Percentiles rank a stretch among this genome's conserved stretches.
Evolutionary conservation across 805 yeast genomes (phyloP).

Genomic region (Kregervanrija pseudodelftensis): DNA sequence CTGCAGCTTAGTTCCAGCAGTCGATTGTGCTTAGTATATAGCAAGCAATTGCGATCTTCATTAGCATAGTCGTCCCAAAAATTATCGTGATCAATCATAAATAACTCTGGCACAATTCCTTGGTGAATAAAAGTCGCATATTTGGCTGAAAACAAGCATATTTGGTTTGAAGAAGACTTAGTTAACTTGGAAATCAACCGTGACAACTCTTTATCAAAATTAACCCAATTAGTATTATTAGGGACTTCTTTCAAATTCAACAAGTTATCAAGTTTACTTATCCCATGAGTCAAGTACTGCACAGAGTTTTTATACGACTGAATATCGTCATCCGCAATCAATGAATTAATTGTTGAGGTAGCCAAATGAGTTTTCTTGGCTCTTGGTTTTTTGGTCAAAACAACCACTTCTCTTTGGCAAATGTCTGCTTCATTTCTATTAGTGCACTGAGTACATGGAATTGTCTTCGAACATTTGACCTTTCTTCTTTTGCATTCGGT

Average conservation of each 20-base stretch:
- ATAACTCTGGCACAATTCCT: slow-evolving; percentile 2
- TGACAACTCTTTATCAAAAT: not conserved
- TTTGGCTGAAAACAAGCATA: slow-evolving; percentile 2
- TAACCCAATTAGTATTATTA: not conserved
- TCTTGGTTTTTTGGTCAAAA: not conserved
- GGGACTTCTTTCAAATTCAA: not conserved
- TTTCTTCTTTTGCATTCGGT: slow-evolving; percentile 3
- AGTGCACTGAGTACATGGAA: slow-evolving; percentile 1
- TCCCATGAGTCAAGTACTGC: not conserved
- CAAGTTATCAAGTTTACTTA: not conserved
- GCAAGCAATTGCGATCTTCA: not conserved
- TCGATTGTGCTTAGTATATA: not conserved
- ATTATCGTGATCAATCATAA: slow-evolving; percentile 3
- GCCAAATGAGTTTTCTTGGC: not conserved
- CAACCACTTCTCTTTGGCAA: not conserved
- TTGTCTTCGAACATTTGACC: slow-evolving; percentile 1
- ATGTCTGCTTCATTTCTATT: not conserved
- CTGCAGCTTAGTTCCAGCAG: not conserved
- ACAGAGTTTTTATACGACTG: not conserved
- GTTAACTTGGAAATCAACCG: not conserved
- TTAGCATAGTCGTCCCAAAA: slow-evolving; percentile 1
- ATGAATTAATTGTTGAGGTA: not conserved
- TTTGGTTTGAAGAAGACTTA: not conserved
- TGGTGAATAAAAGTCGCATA: slow-evolving; percentile 4
- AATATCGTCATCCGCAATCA: not conserved